These are phyloP conservation scores for Neurospora sp. DNA, from an alignment of 495 filamentous ascomycete species.

Conservation along the genomic window DNA sequence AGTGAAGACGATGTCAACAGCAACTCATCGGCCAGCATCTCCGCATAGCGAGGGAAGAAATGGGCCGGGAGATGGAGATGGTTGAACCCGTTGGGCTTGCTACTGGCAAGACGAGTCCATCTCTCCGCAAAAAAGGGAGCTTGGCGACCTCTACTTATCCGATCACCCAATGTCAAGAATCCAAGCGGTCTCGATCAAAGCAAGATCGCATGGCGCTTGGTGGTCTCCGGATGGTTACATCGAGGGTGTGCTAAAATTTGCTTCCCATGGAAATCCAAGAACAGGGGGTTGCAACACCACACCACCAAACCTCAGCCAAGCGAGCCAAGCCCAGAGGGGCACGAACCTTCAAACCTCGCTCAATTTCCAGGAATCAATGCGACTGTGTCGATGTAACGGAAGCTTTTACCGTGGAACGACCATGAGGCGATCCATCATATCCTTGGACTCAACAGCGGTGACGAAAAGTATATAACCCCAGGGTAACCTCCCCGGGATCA, in stretches of 20 bases:
- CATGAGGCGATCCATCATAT: background rate
- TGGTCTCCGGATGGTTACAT: background rate
- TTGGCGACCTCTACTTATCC: background rate
- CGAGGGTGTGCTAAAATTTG: background rate
- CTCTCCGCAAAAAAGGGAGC: background rate
- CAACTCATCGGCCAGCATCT: background rate
- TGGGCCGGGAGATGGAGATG: background rate
- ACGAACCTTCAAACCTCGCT: background rate
- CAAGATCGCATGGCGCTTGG: background rate
- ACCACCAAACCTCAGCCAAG: background rate
- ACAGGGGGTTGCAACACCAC: background rate
- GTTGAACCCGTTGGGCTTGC: background rate
- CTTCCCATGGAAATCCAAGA: background rate
- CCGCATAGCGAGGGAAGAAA: background rate
- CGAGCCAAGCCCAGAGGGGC: background rate
- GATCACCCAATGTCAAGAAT: background rate
- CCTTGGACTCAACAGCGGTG: background rate
- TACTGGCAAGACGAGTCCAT: background rate
- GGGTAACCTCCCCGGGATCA: background rate
- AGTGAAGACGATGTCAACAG: background rate
- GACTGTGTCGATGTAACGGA: background rate
- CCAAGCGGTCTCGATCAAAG: background rate
- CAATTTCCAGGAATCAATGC: background rate
- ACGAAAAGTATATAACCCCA: conserved; percentile 1
- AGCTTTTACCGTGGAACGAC: background rate